Percentiles rank a stretch among this genome's conserved stretches.
phyloP scores from a whole-genome alignment of 495 filamentous ascomycete species.

The Aspergillus asperescens region DNA sequence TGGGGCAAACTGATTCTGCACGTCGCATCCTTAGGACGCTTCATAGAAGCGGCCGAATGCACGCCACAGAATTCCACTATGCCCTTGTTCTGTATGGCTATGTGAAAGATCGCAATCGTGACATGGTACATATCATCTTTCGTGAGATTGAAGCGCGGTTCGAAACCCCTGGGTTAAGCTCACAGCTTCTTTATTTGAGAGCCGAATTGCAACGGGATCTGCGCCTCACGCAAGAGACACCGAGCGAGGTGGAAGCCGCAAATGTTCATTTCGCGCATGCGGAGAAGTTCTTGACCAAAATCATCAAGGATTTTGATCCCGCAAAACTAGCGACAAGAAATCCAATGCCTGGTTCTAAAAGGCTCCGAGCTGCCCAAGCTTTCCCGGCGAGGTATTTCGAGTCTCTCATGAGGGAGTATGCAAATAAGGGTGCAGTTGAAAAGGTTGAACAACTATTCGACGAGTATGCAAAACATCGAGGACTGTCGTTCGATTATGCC shows the following conservation, averaged over 20 bases:
- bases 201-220: slow-evolving; percentile 33
- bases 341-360: slow-evolving; percentile 12
- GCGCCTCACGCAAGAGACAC: slow-evolving; percentile 12
- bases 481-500: slow-evolving; percentile 27
- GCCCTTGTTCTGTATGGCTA: slow-evolving; percentile 68
- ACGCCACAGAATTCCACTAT: slow-evolving; percentile 65
- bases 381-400: slow-evolving; percentile 48
- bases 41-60: slow-evolving; percentile 52
- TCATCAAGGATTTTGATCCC: slow-evolving; percentile 26
- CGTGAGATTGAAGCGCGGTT: slow-evolving; percentile 49
- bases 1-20: slow-evolving; percentile 59
- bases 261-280: slow-evolving; percentile 28
- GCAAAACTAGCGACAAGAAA: slow-evolving; percentile 24
- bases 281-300: slow-evolving; percentile 33
- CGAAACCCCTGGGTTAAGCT: slow-evolving; percentile 34
- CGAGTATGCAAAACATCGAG: slow-evolving; percentile 36
- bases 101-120: slow-evolving; percentile 42
- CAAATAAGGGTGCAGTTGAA: slow-evolving; percentile 47
- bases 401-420: slow-evolving; percentile 60
- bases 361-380: slow-evolving; percentile 25
- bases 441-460: slow-evolving; percentile 54
- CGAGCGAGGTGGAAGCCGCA: neutral
- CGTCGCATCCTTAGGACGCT: slow-evolving; percentile 56
- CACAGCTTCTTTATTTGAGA: slow-evolving; percentile 45
- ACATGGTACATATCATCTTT: slow-evolving; percentile 50